Conservation (phyloP, 2,329 filamentous ascomycete species). For the Zopfia rhizophila region DNA sequence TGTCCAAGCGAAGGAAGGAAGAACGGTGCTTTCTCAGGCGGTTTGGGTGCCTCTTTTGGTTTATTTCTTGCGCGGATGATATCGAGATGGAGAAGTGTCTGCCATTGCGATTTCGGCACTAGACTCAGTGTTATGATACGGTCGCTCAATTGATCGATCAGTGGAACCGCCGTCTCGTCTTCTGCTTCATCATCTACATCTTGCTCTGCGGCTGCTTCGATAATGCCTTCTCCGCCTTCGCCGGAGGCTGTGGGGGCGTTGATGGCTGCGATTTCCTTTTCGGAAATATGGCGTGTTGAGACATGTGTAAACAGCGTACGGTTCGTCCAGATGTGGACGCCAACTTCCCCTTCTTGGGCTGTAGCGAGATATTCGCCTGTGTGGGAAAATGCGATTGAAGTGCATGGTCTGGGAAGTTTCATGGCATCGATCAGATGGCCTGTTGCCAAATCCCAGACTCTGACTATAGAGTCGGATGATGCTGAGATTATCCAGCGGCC, state of each 20-base stretch:
- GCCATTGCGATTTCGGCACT: slow-evolving; percentile 91
- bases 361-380: slow-evolving; percentile 97
- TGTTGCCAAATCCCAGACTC: slow-evolving; percentile 95
- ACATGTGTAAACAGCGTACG: slow-evolving; percentile 90
- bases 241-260: slow-evolving; percentile 80
- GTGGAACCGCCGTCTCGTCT: slow-evolving; percentile 54
- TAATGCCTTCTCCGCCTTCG: slow-evolving; percentile 78
- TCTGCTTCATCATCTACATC: slow-evolving; percentile 60
- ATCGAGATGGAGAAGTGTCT: slow-evolving; percentile 91
- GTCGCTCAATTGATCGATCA: slow-evolving; percentile 79
- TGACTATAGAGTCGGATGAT: slow-evolving; percentile 80
- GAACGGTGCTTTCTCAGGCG: slow-evolving; percentile 93
- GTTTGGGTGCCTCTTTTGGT: slow-evolving; percentile 89
- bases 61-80: slow-evolving; percentile 92
- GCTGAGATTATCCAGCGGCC: slow-evolving; percentile 93
- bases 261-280: slow-evolving; percentile 74
- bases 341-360: slow-evolving; percentile 81
- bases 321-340: slow-evolving; percentile 97
- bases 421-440: slow-evolving; percentile 96
- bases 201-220: slow-evolving; percentile 79
- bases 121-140: slow-evolving; percentile 90
- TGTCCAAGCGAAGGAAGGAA: slow-evolving; percentile 79
- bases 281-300: slow-evolving; percentile 84
- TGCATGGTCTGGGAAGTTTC: slow-evolving; percentile 80
- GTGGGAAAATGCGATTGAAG: slow-evolving; percentile 84